A percentile compares a stretch with the other conserved stretches of the same genome.
These are phyloP conservation scores for Hondaea fermentalgiana DNA, from an alignment of 108 stramenopile genomes.

Conservation along the genomic window DNA sequence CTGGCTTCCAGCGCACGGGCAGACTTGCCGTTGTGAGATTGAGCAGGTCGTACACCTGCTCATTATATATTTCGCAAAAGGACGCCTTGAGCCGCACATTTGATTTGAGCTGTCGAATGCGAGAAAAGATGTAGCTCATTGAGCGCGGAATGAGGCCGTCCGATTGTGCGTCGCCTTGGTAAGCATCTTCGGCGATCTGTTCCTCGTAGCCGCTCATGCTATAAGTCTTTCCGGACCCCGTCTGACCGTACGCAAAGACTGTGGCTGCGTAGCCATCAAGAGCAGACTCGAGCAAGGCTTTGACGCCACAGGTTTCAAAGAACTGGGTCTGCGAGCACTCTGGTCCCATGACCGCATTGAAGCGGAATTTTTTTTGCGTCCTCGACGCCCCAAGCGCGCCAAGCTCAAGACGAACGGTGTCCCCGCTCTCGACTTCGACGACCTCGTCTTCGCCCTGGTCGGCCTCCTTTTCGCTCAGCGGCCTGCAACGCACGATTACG, in stretches of 20 bases:
- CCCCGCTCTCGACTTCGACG: neutral
- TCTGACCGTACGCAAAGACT: constrained; percentile 44
- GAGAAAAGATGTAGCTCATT: constrained; percentile 28
- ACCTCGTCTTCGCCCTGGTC: neutral
- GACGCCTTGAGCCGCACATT: constrained; percentile 19
- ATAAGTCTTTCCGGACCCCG: constrained; percentile 45
- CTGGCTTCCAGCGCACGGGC: constrained; percentile 30
- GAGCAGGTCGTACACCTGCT: constrained; percentile 41
- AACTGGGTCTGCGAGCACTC: constrained; percentile 22
- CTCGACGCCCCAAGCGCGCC: neutral
- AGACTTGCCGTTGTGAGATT: neutral
- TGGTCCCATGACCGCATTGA: neutral
- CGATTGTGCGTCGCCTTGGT: neutral
- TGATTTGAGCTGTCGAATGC: neutral
- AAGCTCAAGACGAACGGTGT: neutral
- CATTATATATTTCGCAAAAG: constrained; percentile 47
- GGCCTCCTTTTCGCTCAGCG: neutral
- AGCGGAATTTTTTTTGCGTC: neutral
- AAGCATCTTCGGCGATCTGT: neutral
- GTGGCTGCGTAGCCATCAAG: constrained; percentile 34
- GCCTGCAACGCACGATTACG: neutral
- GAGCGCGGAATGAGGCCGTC: constrained; percentile 33
- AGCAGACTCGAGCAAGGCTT: constrained; percentile 24
- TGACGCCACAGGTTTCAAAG: constrained; percentile 27
- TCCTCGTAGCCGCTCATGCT: constrained; percentile 32